Evolutionary conservation across 2,329 filamentous ascomycete species (phyloP).

Genomic region (Pseudogymnoascus sp.): DNA sequence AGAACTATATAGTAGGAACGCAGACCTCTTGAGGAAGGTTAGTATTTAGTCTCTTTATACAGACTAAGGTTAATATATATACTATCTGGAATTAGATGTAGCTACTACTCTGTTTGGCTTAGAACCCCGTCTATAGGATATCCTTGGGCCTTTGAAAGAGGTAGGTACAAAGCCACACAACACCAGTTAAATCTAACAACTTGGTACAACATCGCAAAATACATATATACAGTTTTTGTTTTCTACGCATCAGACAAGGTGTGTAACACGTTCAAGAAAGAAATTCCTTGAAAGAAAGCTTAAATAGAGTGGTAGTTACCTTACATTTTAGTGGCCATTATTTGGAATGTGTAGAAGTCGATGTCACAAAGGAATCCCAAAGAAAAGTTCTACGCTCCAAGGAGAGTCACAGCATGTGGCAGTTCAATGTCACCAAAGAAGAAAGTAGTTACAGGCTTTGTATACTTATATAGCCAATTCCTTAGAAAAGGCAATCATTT

Average conservation of each 20-base stretch:
- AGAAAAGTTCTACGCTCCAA: neutral
- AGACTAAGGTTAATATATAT: neutral
- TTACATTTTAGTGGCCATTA: neutral
- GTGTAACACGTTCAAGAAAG: neutral
- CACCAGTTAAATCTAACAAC: neutral
- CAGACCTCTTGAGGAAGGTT: neutral
- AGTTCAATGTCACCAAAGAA: neutral
- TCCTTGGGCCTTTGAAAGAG: neutral
- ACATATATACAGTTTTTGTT: neutral
- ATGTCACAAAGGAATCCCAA: neutral
- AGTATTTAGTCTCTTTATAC: neutral
- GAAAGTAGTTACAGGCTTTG: neutral
- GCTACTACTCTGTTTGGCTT: neutral
- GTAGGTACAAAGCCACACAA: neutral
- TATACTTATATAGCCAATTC: constrained; percentile 1
- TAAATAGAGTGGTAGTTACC: neutral
- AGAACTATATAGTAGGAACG: constrained; percentile 2
- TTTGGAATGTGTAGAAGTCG: neutral
- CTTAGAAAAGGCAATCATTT: neutral
- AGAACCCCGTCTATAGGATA: neutral
- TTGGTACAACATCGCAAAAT: neutral
- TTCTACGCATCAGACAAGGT: neutral
- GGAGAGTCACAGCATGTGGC: neutral
- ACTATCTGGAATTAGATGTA: neutral
- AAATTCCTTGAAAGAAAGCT: neutral